Conservation (phyloP, 2,329 filamentous ascomycete species). For the Colletotrichum sp. region DNA sequence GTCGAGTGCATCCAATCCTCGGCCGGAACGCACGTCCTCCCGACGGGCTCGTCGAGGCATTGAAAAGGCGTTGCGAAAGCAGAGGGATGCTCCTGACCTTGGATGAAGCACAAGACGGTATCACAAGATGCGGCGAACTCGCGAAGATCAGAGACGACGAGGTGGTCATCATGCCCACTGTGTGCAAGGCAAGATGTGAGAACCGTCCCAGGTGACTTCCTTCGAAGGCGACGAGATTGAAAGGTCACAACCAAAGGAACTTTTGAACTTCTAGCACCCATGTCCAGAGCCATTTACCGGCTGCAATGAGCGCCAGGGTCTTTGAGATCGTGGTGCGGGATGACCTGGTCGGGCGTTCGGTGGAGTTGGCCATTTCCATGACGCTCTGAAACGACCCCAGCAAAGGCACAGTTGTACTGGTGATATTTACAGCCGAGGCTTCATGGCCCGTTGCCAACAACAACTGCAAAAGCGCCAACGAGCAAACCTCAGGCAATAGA, state of each 20-base stretch:
- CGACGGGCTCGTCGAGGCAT: conserved; percentile 58
- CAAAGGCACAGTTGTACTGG: conserved; percentile 64
- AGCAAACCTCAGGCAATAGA: conserved; percentile 47
- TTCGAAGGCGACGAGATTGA: conserved; percentile 60
- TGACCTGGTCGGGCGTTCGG: conserved; percentile 50
- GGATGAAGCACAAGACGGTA: conserved; percentile 66
- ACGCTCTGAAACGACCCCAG: conserved; percentile 49
- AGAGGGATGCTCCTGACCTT: conserved; percentile 65
- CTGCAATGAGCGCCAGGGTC: conserved; percentile 65
- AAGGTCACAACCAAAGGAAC: conserved; percentile 46
- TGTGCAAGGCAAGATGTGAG: conserved; percentile 63
- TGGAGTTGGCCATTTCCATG: conserved; percentile 46
- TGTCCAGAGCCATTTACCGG: conserved; percentile 65
- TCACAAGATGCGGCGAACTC: conserved; percentile 62
- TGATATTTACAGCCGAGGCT: conserved; percentile 62
- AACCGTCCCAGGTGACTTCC: conserved; percentile 64
- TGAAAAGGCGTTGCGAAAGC: conserved; percentile 59
- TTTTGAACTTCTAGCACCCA: conserved; percentile 68
- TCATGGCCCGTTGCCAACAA: conserved; percentile 67
- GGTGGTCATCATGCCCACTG: conserved; percentile 62
- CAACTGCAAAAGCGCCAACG: conserved; percentile 50
- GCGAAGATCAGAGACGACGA: conserved; percentile 60
- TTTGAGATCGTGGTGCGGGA: conserved; percentile 66
- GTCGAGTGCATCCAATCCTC: conserved; percentile 65
- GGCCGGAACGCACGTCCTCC: conserved; percentile 65